Evolutionary conservation across 805 yeast species (phyloP).

Genomic region (Maudiozyma bulderi): DNA sequence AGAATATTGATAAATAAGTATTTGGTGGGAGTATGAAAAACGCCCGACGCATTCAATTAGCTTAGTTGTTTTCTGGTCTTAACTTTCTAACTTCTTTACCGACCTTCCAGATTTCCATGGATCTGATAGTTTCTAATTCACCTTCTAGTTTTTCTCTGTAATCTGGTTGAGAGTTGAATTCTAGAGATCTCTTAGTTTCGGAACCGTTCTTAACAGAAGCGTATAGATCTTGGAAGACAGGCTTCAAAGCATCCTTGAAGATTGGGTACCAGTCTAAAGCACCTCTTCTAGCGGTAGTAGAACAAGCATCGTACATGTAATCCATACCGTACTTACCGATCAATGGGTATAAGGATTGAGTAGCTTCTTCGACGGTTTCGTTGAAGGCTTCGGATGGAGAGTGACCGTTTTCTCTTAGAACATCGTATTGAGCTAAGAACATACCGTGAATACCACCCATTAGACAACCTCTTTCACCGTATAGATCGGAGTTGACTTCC

Average conservation of each 20-base stretch:
- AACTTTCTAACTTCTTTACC: conserved; percentile 99
- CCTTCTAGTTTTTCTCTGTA: conserved; percentile 93
- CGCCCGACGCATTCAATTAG: not conserved
- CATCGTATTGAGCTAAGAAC: conserved; percentile 99
- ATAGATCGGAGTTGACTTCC: conserved; percentile 97
- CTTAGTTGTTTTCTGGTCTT: conserved; percentile 96
- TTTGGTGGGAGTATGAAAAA: not conserved
- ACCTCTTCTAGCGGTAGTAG: conserved; percentile 99
- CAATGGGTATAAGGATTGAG: conserved; percentile 98
- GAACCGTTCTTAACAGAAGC: conserved; percentile 90
- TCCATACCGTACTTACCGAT: conserved; percentile 99
- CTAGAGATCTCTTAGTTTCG: conserved; percentile 96
- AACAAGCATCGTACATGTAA: conserved; percentile 99
- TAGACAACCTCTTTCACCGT: conserved; percentile 99
- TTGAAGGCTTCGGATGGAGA: conserved; percentile 99
- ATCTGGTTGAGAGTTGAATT: conserved; percentile 96
- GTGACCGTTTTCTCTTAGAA: conserved; percentile 98
- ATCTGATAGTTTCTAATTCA: conserved; percentile 88
- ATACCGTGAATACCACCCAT: conserved; percentile 99
- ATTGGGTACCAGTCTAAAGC: conserved; percentile 99
- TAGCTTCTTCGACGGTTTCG: conserved; percentile 99
- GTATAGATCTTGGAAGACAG: conserved; percentile 94
- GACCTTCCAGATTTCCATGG: conserved; percentile 98
- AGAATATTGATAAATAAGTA: conserved; percentile 1
- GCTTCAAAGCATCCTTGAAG: conserved; percentile 97